phyloP scores from a whole-genome alignment of 192 early-diverging fungal species.

The Umbelopsis sp. region DNA sequence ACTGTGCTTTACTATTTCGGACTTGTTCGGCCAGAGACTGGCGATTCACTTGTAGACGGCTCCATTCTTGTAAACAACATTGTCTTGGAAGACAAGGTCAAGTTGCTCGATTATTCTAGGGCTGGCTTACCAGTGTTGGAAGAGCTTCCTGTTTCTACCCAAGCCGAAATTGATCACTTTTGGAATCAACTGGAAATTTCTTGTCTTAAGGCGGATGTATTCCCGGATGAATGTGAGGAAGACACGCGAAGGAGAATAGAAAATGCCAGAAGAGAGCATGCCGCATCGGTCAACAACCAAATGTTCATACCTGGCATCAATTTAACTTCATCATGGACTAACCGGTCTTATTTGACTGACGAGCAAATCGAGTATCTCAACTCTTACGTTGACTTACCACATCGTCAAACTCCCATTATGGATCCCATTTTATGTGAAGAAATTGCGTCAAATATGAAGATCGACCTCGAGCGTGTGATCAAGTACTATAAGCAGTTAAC shows the following conservation, averaged over 20 bases:
- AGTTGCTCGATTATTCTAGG: not conserved
- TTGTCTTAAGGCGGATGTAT: not conserved
- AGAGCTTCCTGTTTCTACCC: not conserved
- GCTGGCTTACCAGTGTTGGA: not conserved
- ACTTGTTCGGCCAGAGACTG: not conserved
- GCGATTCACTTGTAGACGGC: not conserved
- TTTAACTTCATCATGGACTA: not conserved
- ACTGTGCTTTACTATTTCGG: not conserved
- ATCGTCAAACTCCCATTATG: not conserved
- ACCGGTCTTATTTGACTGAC: not conserved
- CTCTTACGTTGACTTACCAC: not conserved
- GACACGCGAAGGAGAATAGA: not conserved
- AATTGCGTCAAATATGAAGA: not conserved
- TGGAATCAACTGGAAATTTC: not conserved
- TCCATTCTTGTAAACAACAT: not conserved
- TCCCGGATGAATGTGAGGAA: not conserved
- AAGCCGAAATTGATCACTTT: not conserved
- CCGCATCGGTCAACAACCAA: not conserved
- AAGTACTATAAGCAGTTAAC: not conserved
- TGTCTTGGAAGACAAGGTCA: not conserved
- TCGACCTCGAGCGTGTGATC: not conserved
- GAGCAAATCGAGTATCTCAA: not conserved
- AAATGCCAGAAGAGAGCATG: not conserved
- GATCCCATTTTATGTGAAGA: conserved; percentile 16
- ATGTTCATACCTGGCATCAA: not conserved